Evolutionary conservation across 208 protist species (phyloP), one percentile per base, ranked within the genome.

Genomic region (Crithidia brevicula): DNA sequence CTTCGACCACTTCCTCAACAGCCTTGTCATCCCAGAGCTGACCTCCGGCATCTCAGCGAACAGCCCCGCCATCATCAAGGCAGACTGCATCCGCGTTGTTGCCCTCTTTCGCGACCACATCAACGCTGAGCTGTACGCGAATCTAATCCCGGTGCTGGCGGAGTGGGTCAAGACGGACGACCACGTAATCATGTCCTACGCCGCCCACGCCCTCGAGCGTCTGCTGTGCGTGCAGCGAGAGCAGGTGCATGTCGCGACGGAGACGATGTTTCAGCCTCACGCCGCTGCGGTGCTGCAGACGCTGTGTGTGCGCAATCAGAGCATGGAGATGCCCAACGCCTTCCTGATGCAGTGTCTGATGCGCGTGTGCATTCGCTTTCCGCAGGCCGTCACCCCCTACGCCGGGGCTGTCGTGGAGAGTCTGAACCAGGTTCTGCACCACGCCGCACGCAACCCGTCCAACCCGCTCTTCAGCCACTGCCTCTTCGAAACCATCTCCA

Each of bases 381-480:
- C 79, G 30, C 68, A 71, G 13, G 53, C 52, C 36, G 79, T 92
- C 23, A 46, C 45, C 8, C 87, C 86, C 13, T 94, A 83, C 77
- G 68, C 87, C 3, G 79, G 72, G 6, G 75, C 86, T 38, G 79
- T 96, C 34, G 73, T 95, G 20, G 62, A 76, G 30, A 72, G 59
- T 22, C 47, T 96, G 36, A 80, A 73, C 45, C 40, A 45, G 38
- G 77, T 86, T 9, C 75, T 96, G 34, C 57, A 51, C 31, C 25
- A 50, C 15, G 95, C 96, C 15, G 75, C 75, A 28, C 91, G 91
- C 54, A 98, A 98, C 69, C 96, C 97, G 34, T 84, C 74, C 18
- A 98, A 99, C 67, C 96, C 97, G 10, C 54, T 89, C 30, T 99
- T 98, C 81, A 98, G 97, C 68, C 95, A 99, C 65, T 98, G 92